Evolutionary conservation across 2,329 filamentous ascomycete species (phyloP), one percentile per base, ranked within the genome.

Genomic region (Colletotrichum viniferum): DNA sequence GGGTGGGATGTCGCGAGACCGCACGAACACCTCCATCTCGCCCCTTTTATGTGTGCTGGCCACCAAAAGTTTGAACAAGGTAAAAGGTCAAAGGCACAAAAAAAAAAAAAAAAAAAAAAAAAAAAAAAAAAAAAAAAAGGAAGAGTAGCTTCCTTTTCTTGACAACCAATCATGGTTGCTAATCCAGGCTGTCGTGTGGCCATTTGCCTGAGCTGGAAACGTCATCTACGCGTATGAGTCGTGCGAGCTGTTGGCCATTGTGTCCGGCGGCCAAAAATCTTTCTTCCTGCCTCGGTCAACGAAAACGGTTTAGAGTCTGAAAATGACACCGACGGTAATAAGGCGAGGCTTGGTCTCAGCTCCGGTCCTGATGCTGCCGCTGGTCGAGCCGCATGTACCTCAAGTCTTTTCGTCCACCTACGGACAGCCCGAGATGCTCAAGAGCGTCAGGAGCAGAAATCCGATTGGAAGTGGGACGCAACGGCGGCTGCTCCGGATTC

Each of bases 171-270:
- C 69, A 73, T 2, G n/a, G 14, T 8, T 14, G 8, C 14, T 24
- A n/a, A 58, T n/a, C 56, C 34, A 36, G 38, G 8, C 67, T 62
- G 62, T 72, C 69, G 66, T 63, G 73, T 75, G 73, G 73, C 73
- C 56, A 64, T 38, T 67, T 74, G 32, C 69, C 62, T 3, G 55
- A 75, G 32, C 24, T 8, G 63, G 63, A 72, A 75, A 75, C 69
- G 73, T 75, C 73, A 73, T 75, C 26, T 24, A 75, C 62, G 62
- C 69, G 56, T 73, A 56, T 56, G 36, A 61, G 52, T 74, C 60
- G 71, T 38, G 71, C 34, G 14, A 58, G 43, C 66, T 60, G 32
- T 48, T 56, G 9, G 28, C 18, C 26, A 26, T 24, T 56, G 52
- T 43, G 16, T 8, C 32, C 24, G 61, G 61, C 69, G 36, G 30